Conservation (phyloP, 164 flowering plant genomes). For the Paratinospora sagittata region DNA sequence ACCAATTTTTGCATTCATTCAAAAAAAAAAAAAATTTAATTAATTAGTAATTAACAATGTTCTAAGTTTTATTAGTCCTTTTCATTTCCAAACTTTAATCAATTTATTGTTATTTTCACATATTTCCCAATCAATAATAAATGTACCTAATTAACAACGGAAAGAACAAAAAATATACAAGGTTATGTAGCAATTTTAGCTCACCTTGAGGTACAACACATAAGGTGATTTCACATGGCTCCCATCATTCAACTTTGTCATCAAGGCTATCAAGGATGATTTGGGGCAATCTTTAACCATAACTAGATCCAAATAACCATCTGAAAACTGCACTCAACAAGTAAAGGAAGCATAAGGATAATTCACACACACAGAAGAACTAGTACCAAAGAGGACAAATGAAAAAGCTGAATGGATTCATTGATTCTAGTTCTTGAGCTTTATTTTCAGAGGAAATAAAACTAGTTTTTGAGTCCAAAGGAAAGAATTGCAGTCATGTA, state of each 20-base stretch:
- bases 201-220: conserved; percentile 74
- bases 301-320: conserved; percentile 85
- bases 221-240: conserved; percentile 71
- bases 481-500: no score
- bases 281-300: conserved; percentile 57
- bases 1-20: no score
- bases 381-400: no score
- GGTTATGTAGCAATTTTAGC: background rate
- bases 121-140: background rate
- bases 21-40: no score
- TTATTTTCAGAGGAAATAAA: no score
- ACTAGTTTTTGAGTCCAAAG: no score
- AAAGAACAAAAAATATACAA: background rate
- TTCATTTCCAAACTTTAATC: no score
- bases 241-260: conserved; percentile 60
- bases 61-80: no score
- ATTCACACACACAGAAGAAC: no score
- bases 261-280: conserved; percentile 39
- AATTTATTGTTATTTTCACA: no score
- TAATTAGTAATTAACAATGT: no score
- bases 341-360: background rate
- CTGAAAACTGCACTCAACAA: conserved; percentile 64
- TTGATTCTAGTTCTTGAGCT: background rate
- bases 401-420: background rate
- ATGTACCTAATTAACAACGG: background rate